Evolutionary conservation across 108 stramenopile genomes (phyloP), one percentile per base, ranked within the genome.

Genomic region (Cyclotella kingstonii): DNA sequence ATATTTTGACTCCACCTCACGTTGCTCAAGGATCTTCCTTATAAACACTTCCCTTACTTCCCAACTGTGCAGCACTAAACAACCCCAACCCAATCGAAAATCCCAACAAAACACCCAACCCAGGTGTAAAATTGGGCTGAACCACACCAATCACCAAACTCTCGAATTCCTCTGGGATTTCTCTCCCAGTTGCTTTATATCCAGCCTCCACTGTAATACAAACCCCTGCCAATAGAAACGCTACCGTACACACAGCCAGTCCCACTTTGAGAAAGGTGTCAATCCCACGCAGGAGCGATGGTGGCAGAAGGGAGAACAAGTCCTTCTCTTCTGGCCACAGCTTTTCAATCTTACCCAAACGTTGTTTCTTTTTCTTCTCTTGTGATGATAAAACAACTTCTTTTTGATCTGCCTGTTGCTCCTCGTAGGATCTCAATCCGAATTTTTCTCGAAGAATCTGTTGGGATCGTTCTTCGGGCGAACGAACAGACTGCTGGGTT

Each of bases 81-180:
- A 81, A 54, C 26, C 91, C 91, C 65, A 93, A 66, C 21, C 66
- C 52, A 10, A 93, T 75, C 35, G 82, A 84, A 50, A 93, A 93
- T 33, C 76, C 84, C 66, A 93, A 64, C 21, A 93, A 53, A 14
- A 93, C 91, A 7, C 76, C 55, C 55, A 93, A 52, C 7, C 84
- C 82, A 0, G 86, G 74, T 18, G 91, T 93, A 65, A 93, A 93
- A 71, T 93, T 93, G 10, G 91, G 91, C 54, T 93, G 85, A 0
- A 93, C 71, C 0, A 74, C 69, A 42, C 77, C 58, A 11, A 84
- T 78, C 43, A 93, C 84, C 49, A 85, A 87, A 5, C 53, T 33
- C 21, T 93, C 88, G 57, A 89, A 41, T 27, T 73, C 63, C 22
- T 56, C 56, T 6, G 91, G 91, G 25, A 93, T 50, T 12, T 74